Evolutionary conservation across 2,329 filamentous ascomycete species (phyloP).

Genomic region (Pseudogymnoascus sp.): DNA sequence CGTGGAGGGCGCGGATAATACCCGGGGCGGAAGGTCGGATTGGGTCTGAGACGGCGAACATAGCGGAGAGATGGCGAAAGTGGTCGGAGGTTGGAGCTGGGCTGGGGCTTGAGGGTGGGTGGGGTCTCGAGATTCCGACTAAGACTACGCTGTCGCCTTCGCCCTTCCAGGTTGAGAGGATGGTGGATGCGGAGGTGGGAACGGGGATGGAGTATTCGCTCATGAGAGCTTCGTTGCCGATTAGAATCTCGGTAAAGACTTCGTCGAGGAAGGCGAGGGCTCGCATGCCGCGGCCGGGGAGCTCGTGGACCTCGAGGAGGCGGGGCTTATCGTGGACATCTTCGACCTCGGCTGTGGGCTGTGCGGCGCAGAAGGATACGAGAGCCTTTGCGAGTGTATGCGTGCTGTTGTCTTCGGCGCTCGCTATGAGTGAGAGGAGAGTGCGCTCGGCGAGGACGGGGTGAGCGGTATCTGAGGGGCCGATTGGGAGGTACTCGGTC

Average conservation of each 20-base stretch:
- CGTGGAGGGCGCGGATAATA: constrained; percentile 56
- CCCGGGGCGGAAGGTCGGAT: constrained; percentile 62
- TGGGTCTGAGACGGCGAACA: constrained; percentile 72
- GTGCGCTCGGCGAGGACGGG: background rate
- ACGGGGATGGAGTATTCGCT: constrained; percentile 37
- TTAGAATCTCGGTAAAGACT: constrained; percentile 41
- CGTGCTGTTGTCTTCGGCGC: constrained; percentile 61
- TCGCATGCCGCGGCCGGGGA: constrained; percentile 63
- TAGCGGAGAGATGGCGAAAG: constrained; percentile 49
- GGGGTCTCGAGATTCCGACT: constrained; percentile 36
- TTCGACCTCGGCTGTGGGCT: background rate
- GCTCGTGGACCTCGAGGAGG: constrained; percentile 46
- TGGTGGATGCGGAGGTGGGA: constrained; percentile 26
- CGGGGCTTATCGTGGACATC: constrained; percentile 18
- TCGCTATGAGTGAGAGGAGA: constrained; percentile 14
- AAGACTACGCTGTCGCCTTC: constrained; percentile 57
- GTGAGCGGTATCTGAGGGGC: background rate
- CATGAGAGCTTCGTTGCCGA: constrained; percentile 69
- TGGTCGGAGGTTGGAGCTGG: background rate
- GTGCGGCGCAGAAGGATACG: constrained; percentile 47
- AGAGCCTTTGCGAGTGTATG: constrained; percentile 69
- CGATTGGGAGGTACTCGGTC: constrained; percentile 26
- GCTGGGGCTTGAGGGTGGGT: background rate
- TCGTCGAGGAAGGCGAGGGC: constrained; percentile 38
- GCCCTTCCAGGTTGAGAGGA: constrained; percentile 48